Evolutionary conservation across 306 rosid genomes (phyloP), one percentile per base, ranked within the genome.

Genomic region (Lotus japonicus): DNA sequence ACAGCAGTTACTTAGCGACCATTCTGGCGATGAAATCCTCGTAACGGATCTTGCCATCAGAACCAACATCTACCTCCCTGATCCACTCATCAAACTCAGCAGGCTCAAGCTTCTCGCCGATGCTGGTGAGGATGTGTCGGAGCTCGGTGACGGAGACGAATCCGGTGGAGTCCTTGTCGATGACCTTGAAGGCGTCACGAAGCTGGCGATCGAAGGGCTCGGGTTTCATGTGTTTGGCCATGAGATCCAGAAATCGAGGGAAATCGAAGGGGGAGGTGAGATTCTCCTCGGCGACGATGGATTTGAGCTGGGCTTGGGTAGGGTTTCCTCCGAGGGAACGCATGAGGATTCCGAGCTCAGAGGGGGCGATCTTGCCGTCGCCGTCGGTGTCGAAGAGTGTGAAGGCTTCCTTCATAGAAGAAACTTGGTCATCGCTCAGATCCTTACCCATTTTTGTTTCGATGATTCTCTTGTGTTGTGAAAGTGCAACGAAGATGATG

Each of bases 281-380:
- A 1, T 85, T 90, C 84, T 90, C 97, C 76, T 86, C 92, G 39
- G 95, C 74, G 35, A 85, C 45, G 58, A 94, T 90, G 79, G 96
- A 67, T 74, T 94, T 94, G 68, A 94, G 99, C 21, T 94, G 97
- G 26, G 97, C 96, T 74, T 94, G 97, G 70, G 99, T 94, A 28
- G 97, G 99, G 83, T 95, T 95, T 0, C 97, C 99, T 0, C 97
- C 99, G 7, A 95, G 89, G 4, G 96, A 95, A 0, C 99, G 88
- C 99, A 95, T 95, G 18, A 95, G 95, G 83, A 95, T 95, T 54
- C 99, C 99, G 0, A 95, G 88, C 70, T 95, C 99, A n/a, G 97
- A 90, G 1, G 97, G 96, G 3, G 99, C 96, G 85, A 95, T 88
- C 87, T 82, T 79, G 7, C 99, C 99, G 53, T 90, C 91, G 9